Conservation (phyloP, 139 green algal genomes). For the Marvania coccoides region DNA sequence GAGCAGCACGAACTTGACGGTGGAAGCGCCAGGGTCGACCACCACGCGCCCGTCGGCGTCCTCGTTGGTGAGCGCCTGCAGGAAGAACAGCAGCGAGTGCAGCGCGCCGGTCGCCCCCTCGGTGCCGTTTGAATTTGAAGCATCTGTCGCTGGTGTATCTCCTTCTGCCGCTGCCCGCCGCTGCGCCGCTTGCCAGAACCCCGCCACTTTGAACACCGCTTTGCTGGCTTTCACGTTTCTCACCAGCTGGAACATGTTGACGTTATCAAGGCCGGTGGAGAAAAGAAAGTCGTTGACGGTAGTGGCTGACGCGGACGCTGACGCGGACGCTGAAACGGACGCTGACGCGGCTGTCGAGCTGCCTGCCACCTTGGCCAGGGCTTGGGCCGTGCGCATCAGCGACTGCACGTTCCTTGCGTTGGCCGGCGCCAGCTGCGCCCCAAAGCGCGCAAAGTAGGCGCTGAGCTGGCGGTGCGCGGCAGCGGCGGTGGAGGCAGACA, state of each 20-base stretch:
- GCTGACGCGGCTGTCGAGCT: not conserved
- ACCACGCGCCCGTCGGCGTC: conserved; percentile 83
- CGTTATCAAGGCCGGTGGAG: conserved; percentile 60
- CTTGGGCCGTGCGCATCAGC: conserved; percentile 11
- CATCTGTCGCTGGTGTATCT: not conserved
- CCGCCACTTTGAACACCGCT: conserved; percentile 76
- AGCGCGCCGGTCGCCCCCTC: conserved; percentile 19
- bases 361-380: not conserved
- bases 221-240: conserved; percentile 67
- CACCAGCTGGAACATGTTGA: conserved; percentile 88
- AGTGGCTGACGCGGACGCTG: not conserved
- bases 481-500: conserved; percentile 33
- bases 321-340: not conserved
- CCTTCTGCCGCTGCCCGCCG: not conserved
- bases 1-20: conserved; percentile 77
- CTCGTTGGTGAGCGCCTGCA: conserved; percentile 67
- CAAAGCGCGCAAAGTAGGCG: conserved; percentile 70
- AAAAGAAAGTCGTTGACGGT: conserved; percentile 83
- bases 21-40: conserved; percentile 23
- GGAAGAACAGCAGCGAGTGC: conserved; percentile 64
- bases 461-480: conserved; percentile 27
- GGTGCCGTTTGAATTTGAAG: no score
- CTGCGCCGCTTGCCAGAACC: conserved; percentile 18
- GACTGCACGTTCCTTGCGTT: conserved; percentile 67
- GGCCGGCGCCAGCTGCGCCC: conserved; percentile 41